These are phyloP conservation scores for Datisca glomerata DNA, from an alignment of 306 rosid species.

Conservation along the genomic window DNA sequence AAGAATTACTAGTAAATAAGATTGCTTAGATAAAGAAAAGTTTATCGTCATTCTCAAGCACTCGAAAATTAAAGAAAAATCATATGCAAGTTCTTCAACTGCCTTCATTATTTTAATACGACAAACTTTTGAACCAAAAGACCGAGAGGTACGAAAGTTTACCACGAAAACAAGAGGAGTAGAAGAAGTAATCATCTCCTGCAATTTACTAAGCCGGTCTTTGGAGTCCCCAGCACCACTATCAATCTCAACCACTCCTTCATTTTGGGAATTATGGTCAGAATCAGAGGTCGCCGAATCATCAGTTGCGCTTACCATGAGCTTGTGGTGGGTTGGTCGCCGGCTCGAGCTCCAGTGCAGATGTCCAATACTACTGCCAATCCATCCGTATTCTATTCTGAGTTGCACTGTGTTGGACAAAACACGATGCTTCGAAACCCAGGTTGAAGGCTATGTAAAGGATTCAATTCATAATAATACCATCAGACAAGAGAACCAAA, in stretches of 20 bases:
- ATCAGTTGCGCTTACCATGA: constrained; percentile 17
- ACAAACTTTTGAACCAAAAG: not conserved
- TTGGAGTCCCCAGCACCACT: constrained; percentile 2
- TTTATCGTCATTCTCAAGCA: constrained; percentile 1
- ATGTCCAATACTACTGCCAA: constrained; percentile 2
- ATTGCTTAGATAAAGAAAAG: not conserved
- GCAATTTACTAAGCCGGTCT: constrained; percentile 21
- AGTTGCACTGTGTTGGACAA: constrained; percentile 10
- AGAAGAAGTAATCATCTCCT: constrained; percentile 18
- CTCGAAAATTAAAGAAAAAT: not conserved
- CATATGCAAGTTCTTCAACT: not conserved
- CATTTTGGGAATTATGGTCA: constrained; percentile 10
- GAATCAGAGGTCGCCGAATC: constrained; percentile 14
- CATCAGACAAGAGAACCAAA: not conserved
- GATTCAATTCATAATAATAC: not conserved
- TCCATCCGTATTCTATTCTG: constrained; percentile 11
- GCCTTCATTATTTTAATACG: not conserved
- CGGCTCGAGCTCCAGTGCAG: constrained; percentile 8
- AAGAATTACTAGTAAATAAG: not conserved
- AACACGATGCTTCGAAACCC: constrained; percentile 14
- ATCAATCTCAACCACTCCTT: constrained; percentile 10
- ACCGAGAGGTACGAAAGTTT: not conserved
- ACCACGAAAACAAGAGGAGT: constrained; percentile 28
- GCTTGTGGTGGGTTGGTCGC: constrained; percentile 2
- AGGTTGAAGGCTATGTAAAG: constrained; percentile 18